phyloP scores from a whole-genome alignment of 306 rosid species.

The Sphenostylis stenocarpa region DNA sequence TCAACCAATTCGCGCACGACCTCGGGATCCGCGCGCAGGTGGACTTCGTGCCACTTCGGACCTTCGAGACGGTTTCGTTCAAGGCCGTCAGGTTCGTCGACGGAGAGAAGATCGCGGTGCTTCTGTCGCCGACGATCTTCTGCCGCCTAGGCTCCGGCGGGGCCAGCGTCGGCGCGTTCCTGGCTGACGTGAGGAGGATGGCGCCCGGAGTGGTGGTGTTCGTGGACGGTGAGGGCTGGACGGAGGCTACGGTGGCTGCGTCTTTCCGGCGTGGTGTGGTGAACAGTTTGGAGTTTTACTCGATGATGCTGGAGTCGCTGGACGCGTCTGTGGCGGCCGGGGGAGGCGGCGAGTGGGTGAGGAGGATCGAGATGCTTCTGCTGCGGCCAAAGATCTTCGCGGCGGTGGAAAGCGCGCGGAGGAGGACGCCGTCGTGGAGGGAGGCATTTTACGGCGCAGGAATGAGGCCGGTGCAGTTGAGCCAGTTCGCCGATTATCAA shows the following conservation, averaged over 20 bases:
- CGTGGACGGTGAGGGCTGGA: constrained; percentile 74
- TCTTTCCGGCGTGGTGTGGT: constrained; percentile 73
- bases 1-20: constrained; percentile 71
- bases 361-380: constrained; percentile 63
- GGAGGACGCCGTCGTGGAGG: constrained; percentile 55
- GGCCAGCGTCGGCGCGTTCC: constrained; percentile 39
- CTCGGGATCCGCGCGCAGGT: constrained; percentile 71
- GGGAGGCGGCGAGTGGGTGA: constrained; percentile 59
- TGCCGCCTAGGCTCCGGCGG: constrained; percentile 47
- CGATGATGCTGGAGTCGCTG: constrained; percentile 76
- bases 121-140: constrained; percentile 64
- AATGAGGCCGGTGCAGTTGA: constrained; percentile 80
- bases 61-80: constrained; percentile 65
- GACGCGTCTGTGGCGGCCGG: constrained; percentile 57
- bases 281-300: constrained; percentile 61
- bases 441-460: constrained; percentile 77
- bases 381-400: constrained; percentile 61
- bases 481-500: constrained; percentile 89
- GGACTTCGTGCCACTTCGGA: constrained; percentile 56
- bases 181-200: constrained; percentile 51
- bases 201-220: constrained; percentile 70
- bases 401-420: constrained; percentile 68
- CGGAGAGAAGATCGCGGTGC: constrained; percentile 73
- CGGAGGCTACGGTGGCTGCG: constrained; percentile 46
- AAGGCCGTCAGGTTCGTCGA: constrained; percentile 64